phyloP scores from a whole-genome alignment of 768 basidiomycete genomes.

The Lactifluus volemus region DNA sequence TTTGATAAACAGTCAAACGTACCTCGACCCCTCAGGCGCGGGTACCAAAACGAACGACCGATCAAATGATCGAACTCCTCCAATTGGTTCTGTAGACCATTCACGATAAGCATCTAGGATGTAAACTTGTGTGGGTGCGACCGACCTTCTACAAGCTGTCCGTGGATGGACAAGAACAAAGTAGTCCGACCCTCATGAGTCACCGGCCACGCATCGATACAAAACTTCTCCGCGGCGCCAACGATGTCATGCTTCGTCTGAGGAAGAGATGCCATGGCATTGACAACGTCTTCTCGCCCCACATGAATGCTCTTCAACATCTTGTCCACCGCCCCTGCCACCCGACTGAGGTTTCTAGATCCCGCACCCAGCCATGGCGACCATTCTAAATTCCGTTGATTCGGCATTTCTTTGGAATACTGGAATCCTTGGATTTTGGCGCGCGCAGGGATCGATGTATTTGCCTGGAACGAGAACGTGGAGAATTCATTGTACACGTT shows the following conservation, averaged over 20 bases:
- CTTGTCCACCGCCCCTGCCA: constrained; percentile 54
- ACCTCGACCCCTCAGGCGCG: constrained; percentile 77
- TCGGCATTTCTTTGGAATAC: constrained; percentile 54
- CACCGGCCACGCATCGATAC: constrained; percentile 79
- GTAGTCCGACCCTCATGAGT: constrained; percentile 47
- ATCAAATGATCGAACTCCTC: constrained; percentile 87
- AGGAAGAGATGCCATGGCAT: constrained; percentile 57
- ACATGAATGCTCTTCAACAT: constrained; percentile 60
- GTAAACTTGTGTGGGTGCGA: constrained; percentile 11
- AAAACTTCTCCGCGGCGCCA: constrained; percentile 73
- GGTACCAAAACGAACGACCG: constrained; percentile 83
- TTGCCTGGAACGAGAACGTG: constrained; percentile 87
- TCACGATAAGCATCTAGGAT: neutral
- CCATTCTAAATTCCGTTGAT: constrained; percentile 83
- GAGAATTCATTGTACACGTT: constrained; percentile 76
- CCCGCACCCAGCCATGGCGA: constrained; percentile 50
- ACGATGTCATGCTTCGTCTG: constrained; percentile 75
- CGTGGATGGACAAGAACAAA: constrained; percentile 70
- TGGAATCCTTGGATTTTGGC: constrained; percentile 68
- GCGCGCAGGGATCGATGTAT: constrained; percentile 73
- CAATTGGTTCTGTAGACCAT: constrained; percentile 44
- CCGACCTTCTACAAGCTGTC: constrained; percentile 86
- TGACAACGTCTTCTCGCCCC: constrained; percentile 55
- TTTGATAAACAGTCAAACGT: constrained; percentile 28
- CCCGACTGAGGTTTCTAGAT: constrained; percentile 70